Evolutionary conservation across 148 eudicot species (phyloP).

Genomic region (Rhododendron henanense): DNA sequence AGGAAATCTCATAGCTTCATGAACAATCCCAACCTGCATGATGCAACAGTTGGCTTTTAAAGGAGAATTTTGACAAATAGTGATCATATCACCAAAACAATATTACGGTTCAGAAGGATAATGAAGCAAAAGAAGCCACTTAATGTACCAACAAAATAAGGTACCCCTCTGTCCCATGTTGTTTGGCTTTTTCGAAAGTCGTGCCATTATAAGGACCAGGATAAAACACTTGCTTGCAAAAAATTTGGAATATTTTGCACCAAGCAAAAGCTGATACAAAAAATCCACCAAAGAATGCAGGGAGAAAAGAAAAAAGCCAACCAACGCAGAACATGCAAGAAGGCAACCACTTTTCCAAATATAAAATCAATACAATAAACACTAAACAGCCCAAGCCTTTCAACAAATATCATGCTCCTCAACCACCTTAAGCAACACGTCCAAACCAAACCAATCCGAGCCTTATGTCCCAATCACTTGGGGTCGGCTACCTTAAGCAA

Average conservation of each 20-base stretch:
- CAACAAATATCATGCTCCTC: not conserved
- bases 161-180: not conserved
- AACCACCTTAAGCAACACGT: not conserved
- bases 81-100: not conserved
- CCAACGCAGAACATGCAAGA: not conserved
- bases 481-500: not conserved
- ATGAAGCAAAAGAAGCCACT: not conserved
- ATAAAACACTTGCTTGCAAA: not conserved
- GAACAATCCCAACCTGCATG: constrained; percentile 71
- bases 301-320: not conserved
- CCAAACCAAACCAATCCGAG: not conserved
- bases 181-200: not conserved
- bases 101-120: not conserved
- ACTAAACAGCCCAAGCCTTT: not conserved
- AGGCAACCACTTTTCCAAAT: not conserved
- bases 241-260: not conserved
- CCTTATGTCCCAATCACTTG: too few relatives aligned
- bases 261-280: not conserved
- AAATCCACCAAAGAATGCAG: not conserved
- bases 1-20: constrained; percentile 80
- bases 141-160: not conserved
- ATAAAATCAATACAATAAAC: not conserved
- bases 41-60: not conserved
- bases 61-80: not conserved
- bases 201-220: not conserved